Percentiles rank a stretch among this genome's conserved stretches.
Evolutionary conservation across 192 early-diverging fungal species (phyloP).

Genomic region (Phlyctochytrium bullatum): DNA sequence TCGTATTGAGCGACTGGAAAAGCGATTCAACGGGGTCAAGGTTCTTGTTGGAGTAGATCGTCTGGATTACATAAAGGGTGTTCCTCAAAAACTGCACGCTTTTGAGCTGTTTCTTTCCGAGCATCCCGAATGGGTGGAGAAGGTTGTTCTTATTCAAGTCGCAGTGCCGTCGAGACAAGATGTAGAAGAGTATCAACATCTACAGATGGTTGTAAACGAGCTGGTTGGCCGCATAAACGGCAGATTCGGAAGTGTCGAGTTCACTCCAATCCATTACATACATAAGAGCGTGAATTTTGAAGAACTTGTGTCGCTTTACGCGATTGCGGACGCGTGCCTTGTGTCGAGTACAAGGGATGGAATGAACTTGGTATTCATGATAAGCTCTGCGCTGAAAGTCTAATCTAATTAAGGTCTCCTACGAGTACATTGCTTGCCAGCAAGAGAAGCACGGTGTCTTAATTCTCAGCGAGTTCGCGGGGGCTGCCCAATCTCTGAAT

Average conservation of each 20-base stretch:
- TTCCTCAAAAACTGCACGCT: conserved; percentile 98
- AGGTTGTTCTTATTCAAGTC: conserved; percentile 94
- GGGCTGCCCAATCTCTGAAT: conserved; percentile 96
- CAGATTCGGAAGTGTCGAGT: conserved; percentile 93
- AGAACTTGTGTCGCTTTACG: conserved; percentile 95
- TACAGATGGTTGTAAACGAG: conserved; percentile 92
- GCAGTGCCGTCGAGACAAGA: conserved; percentile 97
- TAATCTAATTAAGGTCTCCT: background rate
- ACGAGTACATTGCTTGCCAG: conserved; percentile 7
- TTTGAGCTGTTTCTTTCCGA: conserved; percentile 86
- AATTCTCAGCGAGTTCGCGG: conserved; percentile 97
- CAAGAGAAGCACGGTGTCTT: conserved; percentile 89
- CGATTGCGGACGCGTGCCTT: conserved; percentile 93
- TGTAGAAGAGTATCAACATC: conserved; percentile 97
- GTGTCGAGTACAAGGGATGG: conserved; percentile 98
- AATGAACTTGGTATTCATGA: conserved; percentile 83
- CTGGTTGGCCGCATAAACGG: conserved; percentile 98
- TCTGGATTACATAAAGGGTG: conserved; percentile 99
- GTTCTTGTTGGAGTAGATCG: conserved; percentile 97
- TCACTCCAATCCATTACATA: conserved; percentile 97
- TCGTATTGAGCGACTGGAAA: conserved; percentile 78
- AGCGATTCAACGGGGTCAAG: conserved; percentile 81
- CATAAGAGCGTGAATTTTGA: conserved; percentile 95
- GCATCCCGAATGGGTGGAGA: conserved; percentile 89
- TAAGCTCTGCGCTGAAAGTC: background rate